Evolutionary conservation across 306 rosid species (phyloP), one percentile per base, ranked within the genome.

Genomic region (Gillenia trifoliata): DNA sequence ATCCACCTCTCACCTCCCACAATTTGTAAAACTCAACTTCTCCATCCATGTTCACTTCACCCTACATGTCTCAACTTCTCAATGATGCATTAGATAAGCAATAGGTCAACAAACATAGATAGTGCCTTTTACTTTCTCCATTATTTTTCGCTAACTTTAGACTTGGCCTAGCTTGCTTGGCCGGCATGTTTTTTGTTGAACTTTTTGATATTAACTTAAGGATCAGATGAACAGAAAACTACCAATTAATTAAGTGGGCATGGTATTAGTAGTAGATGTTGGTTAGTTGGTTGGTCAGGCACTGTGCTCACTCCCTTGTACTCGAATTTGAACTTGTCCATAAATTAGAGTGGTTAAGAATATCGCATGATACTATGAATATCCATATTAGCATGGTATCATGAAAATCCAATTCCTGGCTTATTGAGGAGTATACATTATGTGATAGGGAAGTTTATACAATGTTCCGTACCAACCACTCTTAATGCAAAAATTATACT

Each of bases 1-100:
- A 68, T 45, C 78, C 23, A 33, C 22, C 25, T 23, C n/a, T 59
- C 68, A 45, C 28, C 34, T 45, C 15, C 22, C 34, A 25, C 34
- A 49, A 40, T 1, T 31, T 80, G 33, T 29, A 11, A 40, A 60
- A 60, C 33, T 62, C 10, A 28, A 59, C 74, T 59, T 34, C 56
- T 52, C 49, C 64, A 45, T 31, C 68, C 81, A 69, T 68, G 64
- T 71, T 74, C 61, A 28, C 68, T 60, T 41, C 70, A 59, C 76
- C 78, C 78, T 72, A 66, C 81, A 66, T 52, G 73, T 65, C 76
- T 47, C 30, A 65, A 74, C 31, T 65, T 70, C 76, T 33, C 50
- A 57, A 54, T n/a, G 69, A 70, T 67, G 34, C 54, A 40, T 50
- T 40, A 62, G 63, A 72, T 72, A 38, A 68, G 25, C 70, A 74